phyloP scores from a whole-genome alignment of 495 filamentous ascomycete species.

The Lophiotrema nucula region DNA sequence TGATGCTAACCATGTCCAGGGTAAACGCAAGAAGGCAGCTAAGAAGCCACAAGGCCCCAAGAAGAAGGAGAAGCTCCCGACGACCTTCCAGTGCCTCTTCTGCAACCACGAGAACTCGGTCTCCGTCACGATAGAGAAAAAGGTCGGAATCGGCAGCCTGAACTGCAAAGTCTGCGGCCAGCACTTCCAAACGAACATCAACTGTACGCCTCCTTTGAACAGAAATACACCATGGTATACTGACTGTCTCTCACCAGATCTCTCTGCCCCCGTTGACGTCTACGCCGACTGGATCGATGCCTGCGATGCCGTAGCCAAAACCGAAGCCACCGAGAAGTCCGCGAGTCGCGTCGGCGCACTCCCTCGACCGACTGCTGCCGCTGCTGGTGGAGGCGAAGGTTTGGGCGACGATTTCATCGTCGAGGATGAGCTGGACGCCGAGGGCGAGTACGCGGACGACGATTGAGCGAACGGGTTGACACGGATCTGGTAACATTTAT shows the following conservation, averaged over 20 bases:
- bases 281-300: constrained; percentile 99
- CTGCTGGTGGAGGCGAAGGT: constrained; percentile 31
- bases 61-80: constrained; percentile 89
- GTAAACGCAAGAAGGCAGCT: constrained; percentile 94
- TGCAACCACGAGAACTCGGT: constrained; percentile 96
- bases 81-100: constrained; percentile 91
- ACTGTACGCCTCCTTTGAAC: constrained; percentile 60
- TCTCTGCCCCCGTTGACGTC: constrained; percentile 87
- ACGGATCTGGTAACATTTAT: no score
- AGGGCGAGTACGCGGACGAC: constrained; percentile 48
- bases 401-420: constrained; percentile 38
- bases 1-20: constrained; percentile 42
- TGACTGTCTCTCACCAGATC: constrained; percentile 54
- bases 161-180: constrained; percentile 93
- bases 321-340: constrained; percentile 30
- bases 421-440: constrained; percentile 41
- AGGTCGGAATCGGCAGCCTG: constrained; percentile 75
- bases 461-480: constrained; percentile 42
- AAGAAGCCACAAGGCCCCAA: constrained; percentile 77
- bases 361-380: constrained; percentile 30
- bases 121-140: constrained; percentile 86
- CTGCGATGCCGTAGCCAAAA: constrained; percentile 76
- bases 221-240: not conserved
- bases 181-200: constrained; percentile 85
- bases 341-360: constrained; percentile 16